These are phyloP conservation scores for Psophocarpus tetragonolobus DNA, from an alignment of 306 rosid genomes.

Conservation along the genomic window DNA sequence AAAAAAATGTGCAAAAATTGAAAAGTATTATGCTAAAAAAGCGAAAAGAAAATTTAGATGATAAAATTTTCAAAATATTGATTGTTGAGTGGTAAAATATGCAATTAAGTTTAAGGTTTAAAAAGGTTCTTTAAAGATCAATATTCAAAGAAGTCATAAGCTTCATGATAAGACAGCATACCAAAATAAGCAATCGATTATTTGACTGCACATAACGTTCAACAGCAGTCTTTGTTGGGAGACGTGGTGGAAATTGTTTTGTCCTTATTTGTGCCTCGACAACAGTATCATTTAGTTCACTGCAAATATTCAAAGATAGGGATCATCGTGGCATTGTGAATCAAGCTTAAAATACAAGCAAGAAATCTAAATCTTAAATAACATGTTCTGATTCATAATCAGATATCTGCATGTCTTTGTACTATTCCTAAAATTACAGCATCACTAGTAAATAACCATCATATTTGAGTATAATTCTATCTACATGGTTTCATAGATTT, in stretches of 20 bases:
- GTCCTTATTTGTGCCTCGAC: conserved; percentile 53
- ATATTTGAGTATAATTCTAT: conserved; percentile 2
- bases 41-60: too few relatives aligned
- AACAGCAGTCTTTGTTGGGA: conserved; percentile 58
- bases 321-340: conserved; percentile 19
- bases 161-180: conserved; percentile 39
- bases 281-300: conserved; percentile 85
- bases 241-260: conserved; percentile 54
- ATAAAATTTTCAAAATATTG: too few relatives aligned
- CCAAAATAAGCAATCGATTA: conserved; percentile 83
- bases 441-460: not conserved
- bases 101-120: not conserved
- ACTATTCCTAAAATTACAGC: not conserved
- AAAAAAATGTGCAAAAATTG: too few relatives aligned
- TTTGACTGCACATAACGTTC: conserved; percentile 51
- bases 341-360: conserved; percentile 24
- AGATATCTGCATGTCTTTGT: conserved; percentile 9
- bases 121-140: not conserved
- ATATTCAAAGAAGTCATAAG: conserved; percentile 25
- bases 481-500: not conserved
- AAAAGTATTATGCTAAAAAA: too few relatives aligned
- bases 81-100: too few relatives aligned
- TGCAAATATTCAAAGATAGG: conserved; percentile 41
- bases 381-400: not conserved
- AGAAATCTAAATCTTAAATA: not conserved